Conservation (phyloP, 441 rosid species). For the Erodium texanum region DNA sequence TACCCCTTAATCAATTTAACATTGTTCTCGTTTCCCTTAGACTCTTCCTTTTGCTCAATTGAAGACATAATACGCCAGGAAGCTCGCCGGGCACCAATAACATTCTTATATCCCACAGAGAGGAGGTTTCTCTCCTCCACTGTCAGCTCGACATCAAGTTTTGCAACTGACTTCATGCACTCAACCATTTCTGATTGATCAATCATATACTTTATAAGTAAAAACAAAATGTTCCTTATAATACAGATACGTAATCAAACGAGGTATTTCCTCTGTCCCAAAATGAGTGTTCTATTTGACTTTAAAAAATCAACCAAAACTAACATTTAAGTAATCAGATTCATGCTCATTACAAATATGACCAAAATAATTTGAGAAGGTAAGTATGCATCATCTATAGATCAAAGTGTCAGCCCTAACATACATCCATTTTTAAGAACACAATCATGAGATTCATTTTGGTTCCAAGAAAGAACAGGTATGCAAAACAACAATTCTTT, state of each 20-base stretch:
- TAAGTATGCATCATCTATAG: background rate
- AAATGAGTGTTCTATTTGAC: background rate
- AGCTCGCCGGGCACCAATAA: slow-evolving; percentile 78
- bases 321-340: background rate
- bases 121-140: slow-evolving; percentile 89
- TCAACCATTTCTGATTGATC: slow-evolving; percentile 80
- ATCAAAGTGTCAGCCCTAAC: background rate
- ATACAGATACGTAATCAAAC: background rate
- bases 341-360: background rate
- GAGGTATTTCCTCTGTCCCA: background rate
- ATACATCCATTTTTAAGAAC: background rate
- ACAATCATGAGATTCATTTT: background rate
- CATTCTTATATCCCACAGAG: slow-evolving; percentile 86
- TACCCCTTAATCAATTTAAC: slow-evolving; percentile 63
- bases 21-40: slow-evolving; percentile 68
- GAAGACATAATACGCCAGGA: slow-evolving; percentile 95
- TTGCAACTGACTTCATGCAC: slow-evolving; percentile 83
- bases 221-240: background rate
- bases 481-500: background rate
- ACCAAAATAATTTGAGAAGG: background rate
- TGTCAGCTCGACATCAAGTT: slow-evolving; percentile 63
- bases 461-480: background rate
- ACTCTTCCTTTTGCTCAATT: slow-evolving; percentile 84
- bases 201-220: too few species aligned
- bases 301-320: background rate